Conservation (phyloP, 2,329 filamentous ascomycete species). For the Cercospora berteroae region DNA sequence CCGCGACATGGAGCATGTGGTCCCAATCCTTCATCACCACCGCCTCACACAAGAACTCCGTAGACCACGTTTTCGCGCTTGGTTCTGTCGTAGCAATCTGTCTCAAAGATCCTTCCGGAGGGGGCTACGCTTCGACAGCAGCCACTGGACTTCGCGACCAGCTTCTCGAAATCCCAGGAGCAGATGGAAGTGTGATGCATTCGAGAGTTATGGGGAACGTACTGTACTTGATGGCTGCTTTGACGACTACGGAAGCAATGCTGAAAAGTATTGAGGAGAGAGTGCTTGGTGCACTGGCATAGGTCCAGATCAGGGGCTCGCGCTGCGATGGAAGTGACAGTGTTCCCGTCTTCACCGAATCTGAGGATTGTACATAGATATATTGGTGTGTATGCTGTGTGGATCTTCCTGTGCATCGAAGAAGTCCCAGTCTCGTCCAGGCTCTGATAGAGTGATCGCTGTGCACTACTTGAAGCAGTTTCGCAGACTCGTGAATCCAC, state of each 20-base stretch:
- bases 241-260: constrained; percentile 48
- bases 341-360: too few relatives aligned
- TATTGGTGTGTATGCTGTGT: not conserved
- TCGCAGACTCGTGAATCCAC: not conserved
- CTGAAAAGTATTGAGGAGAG: constrained; percentile 43
- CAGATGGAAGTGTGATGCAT: constrained; percentile 50
- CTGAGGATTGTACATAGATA: not conserved
- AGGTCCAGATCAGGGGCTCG: not conserved
- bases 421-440: not conserved
- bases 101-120: constrained; percentile 49
- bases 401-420: not conserved
- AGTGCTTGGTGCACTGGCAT: constrained; percentile 28
- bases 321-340: too few relatives aligned
- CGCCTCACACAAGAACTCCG: constrained; percentile 56
- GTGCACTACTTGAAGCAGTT: not conserved
- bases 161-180: constrained; percentile 42
- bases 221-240: constrained; percentile 60
- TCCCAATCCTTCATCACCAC: constrained; percentile 57
- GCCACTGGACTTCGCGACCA: constrained; percentile 53
- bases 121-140: constrained; percentile 57
- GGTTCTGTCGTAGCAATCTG: constrained; percentile 72
- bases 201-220: constrained; percentile 61
- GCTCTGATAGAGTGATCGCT: not conserved
- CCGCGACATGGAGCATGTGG: constrained; percentile 69
- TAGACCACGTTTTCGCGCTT: constrained; percentile 68